A percentile compares a stretch with the other conserved stretches of the same genome.
Conservation (phyloP, 1,284 basidiomycete species). For the Stygiomarasmius scandens region DNA sequence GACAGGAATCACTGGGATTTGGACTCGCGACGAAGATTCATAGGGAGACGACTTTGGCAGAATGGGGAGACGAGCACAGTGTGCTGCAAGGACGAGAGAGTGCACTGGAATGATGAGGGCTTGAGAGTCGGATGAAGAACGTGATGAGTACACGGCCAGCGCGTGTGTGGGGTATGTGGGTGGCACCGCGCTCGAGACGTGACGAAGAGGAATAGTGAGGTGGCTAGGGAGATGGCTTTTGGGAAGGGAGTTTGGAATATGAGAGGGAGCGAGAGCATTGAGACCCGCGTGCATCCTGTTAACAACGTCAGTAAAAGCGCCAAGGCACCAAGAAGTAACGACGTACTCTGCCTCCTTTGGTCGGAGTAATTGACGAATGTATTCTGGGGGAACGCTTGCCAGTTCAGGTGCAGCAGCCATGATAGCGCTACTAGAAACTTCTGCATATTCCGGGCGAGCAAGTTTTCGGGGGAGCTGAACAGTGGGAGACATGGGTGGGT, state of each 20-base stretch:
- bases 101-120: slow-evolving; percentile 56
- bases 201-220: slow-evolving; percentile 47
- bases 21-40: slow-evolving; percentile 22
- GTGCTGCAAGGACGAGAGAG: slow-evolving; percentile 56
- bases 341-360: slow-evolving; percentile 54
- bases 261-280: slow-evolving; percentile 47
- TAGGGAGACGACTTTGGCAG: slow-evolving; percentile 42
- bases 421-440: slow-evolving; percentile 56
- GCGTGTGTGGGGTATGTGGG: slow-evolving; percentile 57
- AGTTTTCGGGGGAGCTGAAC: slow-evolving; percentile 64
- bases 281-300: slow-evolving; percentile 56
- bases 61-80: slow-evolving; percentile 60
- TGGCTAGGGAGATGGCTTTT: slow-evolving; percentile 49
- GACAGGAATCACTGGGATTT: slow-evolving; percentile 67
- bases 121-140: slow-evolving; percentile 36
- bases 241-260: slow-evolving; percentile 50
- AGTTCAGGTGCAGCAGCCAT: slow-evolving; percentile 58
- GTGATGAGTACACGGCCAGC: slow-evolving; percentile 54
- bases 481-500: slow-evolving; percentile 29
- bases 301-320: slow-evolving; percentile 18
- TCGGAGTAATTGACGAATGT: slow-evolving; percentile 56
- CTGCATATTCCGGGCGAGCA: slow-evolving; percentile 52
- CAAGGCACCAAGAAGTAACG: slow-evolving; percentile 8
- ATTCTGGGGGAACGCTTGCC: slow-evolving; percentile 57
- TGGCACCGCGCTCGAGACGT: slow-evolving; percentile 27